Percentiles rank a stretch among this genome's conserved stretches.
phyloP scores from a whole-genome alignment of 2,329 filamentous ascomycete genomes.

The Colletotrichum sp. region DNA sequence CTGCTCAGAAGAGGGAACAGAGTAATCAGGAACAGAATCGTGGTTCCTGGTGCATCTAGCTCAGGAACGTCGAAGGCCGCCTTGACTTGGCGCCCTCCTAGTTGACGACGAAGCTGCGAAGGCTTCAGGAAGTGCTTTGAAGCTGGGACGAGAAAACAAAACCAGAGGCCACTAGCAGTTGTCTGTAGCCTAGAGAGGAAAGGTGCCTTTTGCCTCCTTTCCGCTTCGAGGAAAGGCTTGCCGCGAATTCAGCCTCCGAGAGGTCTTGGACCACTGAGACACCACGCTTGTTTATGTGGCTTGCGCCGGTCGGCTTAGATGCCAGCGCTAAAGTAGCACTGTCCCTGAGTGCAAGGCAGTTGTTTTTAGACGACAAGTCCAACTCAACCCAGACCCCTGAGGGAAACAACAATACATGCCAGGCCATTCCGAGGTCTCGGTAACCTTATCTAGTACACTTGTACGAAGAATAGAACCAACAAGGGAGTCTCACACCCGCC shows the following conservation, averaged over 20 bases:
- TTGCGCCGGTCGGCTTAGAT: not conserved
- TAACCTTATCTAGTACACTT: not conserved
- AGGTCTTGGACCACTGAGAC: conserved; percentile 8
- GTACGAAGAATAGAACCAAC: not conserved
- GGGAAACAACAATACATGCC: not conserved
- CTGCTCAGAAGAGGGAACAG: not conserved
- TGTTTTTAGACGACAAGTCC: not conserved
- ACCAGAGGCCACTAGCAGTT: not conserved
- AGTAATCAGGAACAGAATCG: not conserved
- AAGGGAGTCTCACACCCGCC: not conserved
- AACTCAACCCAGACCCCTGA: not conserved
- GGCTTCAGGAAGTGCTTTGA: not conserved
- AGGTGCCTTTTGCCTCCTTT: not conserved
- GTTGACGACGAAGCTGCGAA: not conserved
- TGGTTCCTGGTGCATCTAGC: not conserved
- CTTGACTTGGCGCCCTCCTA: conserved; percentile 1
- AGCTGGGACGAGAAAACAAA: not conserved
- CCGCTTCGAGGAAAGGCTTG: not conserved
- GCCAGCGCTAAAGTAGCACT: not conserved
- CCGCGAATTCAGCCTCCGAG: conserved; percentile 1
- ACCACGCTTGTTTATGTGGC: not conserved
- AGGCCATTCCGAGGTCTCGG: not conserved
- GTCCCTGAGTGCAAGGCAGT: not conserved
- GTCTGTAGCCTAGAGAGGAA: not conserved
- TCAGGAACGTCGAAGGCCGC: conserved; percentile 5